Percentiles rank a stretch among this genome's conserved stretches.
Evolutionary conservation across 805 yeast species (phyloP).

Genomic region (Ogataea methylovora): DNA sequence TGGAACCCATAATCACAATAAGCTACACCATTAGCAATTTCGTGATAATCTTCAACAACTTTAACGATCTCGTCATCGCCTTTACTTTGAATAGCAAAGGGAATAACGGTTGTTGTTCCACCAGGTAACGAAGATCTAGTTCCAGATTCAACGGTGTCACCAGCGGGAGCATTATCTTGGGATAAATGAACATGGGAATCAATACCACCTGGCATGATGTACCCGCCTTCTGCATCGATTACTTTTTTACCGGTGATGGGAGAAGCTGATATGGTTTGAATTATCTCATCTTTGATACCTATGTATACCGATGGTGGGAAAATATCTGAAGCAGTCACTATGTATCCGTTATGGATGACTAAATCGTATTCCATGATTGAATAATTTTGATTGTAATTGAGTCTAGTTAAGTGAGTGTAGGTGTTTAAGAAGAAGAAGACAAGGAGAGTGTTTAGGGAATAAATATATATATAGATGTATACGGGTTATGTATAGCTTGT

Average conservation of each 20-base stretch:
- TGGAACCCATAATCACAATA: conserved; percentile 18
- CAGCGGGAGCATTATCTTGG: conserved; percentile 30
- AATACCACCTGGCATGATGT: conserved; percentile 41
- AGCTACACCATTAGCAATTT: conserved; percentile 3
- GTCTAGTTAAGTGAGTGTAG: no score
- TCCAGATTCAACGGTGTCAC: conserved; percentile 35
- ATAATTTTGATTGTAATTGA: no score
- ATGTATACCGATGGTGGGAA: conserved; percentile 27
- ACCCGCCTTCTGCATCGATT: conserved; percentile 38
- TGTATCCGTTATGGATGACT: conserved; percentile 23
- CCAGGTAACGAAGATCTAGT: conserved; percentile 38
- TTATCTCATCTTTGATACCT: conserved; percentile 31
- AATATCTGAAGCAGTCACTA: conserved; percentile 24
- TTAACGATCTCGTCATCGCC: conserved; percentile 16
- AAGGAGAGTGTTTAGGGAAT: no score
- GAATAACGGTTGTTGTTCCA: conserved; percentile 38
- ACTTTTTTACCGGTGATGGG: conserved; percentile 16
- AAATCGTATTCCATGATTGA: no score
- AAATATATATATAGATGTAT: no score
- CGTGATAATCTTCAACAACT: conserved; percentile 19
- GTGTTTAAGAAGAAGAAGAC: no score
- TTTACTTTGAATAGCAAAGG: conserved; percentile 34
- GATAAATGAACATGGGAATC: conserved; percentile 42
- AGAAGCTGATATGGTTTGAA: conserved; percentile 27
- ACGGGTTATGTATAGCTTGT: no score